These are phyloP conservation scores for Myriosclerotinia duriaeana DNA, from an alignment of 2,329 filamentous ascomycete species.

Conservation along the genomic window DNA sequence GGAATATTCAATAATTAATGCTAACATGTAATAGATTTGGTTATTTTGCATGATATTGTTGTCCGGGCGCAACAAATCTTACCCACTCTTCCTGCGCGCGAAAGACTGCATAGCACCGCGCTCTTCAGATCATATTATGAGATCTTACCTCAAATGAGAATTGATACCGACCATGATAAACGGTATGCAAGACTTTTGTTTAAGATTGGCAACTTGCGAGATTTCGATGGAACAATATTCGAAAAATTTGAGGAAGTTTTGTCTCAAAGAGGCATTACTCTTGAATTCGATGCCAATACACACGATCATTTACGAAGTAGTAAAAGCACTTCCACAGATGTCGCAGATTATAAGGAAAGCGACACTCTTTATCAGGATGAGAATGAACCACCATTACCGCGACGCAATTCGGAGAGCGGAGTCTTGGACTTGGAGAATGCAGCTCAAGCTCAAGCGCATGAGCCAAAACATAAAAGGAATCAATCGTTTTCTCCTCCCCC, in stretches of 20 bases:
- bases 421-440: slow-evolving; percentile 35
- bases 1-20: slow-evolving; percentile 17
- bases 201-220: slow-evolving; percentile 67
- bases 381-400: slow-evolving; percentile 26
- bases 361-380: slow-evolving; percentile 28
- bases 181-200: slow-evolving; percentile 77
- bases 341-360: slow-evolving; percentile 21
- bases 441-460: slow-evolving; percentile 20
- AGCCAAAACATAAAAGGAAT: slow-evolving; percentile 27
- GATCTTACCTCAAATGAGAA: slow-evolving; percentile 67
- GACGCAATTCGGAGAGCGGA: slow-evolving; percentile 41
- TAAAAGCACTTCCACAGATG: slow-evolving; percentile 6
- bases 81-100: slow-evolving; percentile 55
- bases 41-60: slow-evolving; percentile 75
- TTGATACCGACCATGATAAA: slow-evolving; percentile 71
- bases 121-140: slow-evolving; percentile 80
- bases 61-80: slow-evolving; percentile 66
- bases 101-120: slow-evolving; percentile 69
- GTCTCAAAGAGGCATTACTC: slow-evolving; percentile 66
- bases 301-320: slow-evolving; percentile 21
- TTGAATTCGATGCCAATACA: slow-evolving; percentile 56
- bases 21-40: slow-evolving; percentile 60
- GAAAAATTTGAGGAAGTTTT: slow-evolving; percentile 71
- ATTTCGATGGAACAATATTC: slow-evolving; percentile 54
- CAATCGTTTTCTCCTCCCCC: slow-evolving; percentile 32